These are phyloP conservation scores for Mucor piriformis DNA, from an alignment of 371 early-diverging fungal genomes.

Conservation along the genomic window DNA sequence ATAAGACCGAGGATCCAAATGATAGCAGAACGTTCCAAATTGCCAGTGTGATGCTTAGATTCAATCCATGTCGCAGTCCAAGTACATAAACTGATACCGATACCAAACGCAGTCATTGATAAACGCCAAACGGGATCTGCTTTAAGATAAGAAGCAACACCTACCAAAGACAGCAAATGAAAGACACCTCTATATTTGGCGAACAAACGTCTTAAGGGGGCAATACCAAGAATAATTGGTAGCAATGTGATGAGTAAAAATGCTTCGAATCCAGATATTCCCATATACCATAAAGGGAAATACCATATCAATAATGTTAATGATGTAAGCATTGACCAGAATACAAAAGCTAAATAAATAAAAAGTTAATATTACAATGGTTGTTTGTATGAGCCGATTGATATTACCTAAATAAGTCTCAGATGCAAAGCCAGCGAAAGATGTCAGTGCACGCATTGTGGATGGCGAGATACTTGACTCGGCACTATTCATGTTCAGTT, in stretches of 20 bases:
- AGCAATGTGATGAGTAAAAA: conserved; percentile 66
- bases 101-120: conserved; percentile 61
- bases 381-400: background rate
- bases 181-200: conserved; percentile 60
- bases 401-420: conserved; percentile 63
- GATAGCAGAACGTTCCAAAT: conserved; percentile 64
- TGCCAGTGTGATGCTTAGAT: conserved; percentile 52
- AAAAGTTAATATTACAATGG: background rate
- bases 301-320: conserved; percentile 77
- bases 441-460: conserved; percentile 25
- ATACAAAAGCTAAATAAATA: conserved; percentile 62
- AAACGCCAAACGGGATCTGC: conserved; percentile 65
- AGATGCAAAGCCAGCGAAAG: conserved; percentile 41
- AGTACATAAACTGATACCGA: conserved; percentile 58
- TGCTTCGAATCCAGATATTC: conserved; percentile 80
- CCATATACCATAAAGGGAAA: conserved; percentile 88
- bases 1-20: conserved; percentile 73
- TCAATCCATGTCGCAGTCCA: conserved; percentile 66
- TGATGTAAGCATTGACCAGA: conserved; percentile 81
- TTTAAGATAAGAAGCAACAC: conserved; percentile 63
- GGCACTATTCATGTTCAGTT: conserved; percentile 22
- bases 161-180: conserved; percentile 64
- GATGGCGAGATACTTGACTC: conserved; percentile 46
- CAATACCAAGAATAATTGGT: conserved; percentile 68
- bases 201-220: conserved; percentile 58